Evolutionary conservation across 371 early-diverging fungal genomes (phyloP), one percentile per base, ranked within the genome.

Genomic region (Capillidium heterosporum): DNA sequence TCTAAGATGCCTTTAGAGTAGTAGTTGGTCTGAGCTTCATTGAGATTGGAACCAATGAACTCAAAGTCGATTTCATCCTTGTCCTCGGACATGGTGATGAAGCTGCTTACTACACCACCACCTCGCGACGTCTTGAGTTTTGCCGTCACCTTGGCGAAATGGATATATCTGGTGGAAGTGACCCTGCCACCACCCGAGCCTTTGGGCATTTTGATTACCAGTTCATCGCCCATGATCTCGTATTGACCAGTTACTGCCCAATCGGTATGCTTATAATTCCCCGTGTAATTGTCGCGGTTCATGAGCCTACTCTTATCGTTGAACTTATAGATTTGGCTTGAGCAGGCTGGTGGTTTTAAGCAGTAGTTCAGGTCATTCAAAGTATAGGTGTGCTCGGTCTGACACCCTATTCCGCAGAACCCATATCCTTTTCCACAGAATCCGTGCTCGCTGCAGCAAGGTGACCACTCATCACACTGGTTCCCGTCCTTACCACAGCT

Each of bases 21-120:
- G 63, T 70, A 81, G 72, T 82, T 82, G 61, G 80, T 67, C 64
- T 83, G 77, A 19, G 72, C 78, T 24, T 67, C 67, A 28, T 58
- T 62, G 10, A 65, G 66, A 58, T 73, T 61, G n/a, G 59, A 61
- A 23, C 83, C 82, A 32, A 79, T 75, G 70, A 75, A 79, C 64
- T 86, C 84, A 61, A 70, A 84, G 63, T 84, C 86, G 43, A 84
- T 78, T 61, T 84, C 84, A 59, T 84, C 86, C 11, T 73, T 75
- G 48, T 68, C 50, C 50, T 57, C 39, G 48, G 60, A 57, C 59
- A 70, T 67, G 58, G 71, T 62, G 55, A 84, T 81, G 60, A 85
- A 77, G 15, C 82, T 77, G 17, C 81, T 74, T 7, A 85, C 76
- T 23, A 78, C 67, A 24, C 85, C 85, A 26, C 61, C 63, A n/a